Conservation (phyloP, 768 basidiomycete species). For the Cubamyces sp. region DNA sequence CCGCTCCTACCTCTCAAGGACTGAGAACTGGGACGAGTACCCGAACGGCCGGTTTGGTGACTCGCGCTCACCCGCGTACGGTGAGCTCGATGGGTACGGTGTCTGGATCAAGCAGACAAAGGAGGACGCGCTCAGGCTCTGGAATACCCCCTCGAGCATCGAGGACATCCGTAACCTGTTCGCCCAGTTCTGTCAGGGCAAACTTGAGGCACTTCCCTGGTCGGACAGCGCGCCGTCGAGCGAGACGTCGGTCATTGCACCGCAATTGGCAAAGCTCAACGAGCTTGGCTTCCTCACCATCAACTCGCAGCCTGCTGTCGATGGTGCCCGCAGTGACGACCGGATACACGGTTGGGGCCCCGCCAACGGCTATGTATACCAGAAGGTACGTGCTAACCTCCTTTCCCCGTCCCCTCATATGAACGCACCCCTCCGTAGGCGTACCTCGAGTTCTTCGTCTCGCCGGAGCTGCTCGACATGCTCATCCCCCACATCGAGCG, state of each 20-base stretch:
- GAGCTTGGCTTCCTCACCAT: constrained; percentile 93
- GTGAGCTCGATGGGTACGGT: constrained; percentile 96
- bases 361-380: constrained; percentile 91
- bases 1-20: constrained; percentile 93
- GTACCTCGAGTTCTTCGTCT: constrained; percentile 95
- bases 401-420: constrained; percentile 9
- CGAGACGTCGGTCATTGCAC: constrained; percentile 83
- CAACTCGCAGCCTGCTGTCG: constrained; percentile 96
- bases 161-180: constrained; percentile 77
- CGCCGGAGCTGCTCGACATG: constrained; percentile 68
- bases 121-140: constrained; percentile 84
- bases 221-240: constrained; percentile 85
- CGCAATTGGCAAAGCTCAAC: constrained; percentile 84
- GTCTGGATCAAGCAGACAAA: constrained; percentile 92
- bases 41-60: constrained; percentile 99
- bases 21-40: constrained; percentile 99
- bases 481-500: constrained; percentile 84
- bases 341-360: constrained; percentile 93
- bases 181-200: constrained; percentile 75
- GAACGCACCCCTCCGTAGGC: constrained; percentile 53
- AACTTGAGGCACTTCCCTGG: constrained; percentile 88
- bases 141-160: constrained; percentile 78
- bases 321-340: constrained; percentile 85
- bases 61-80: constrained; percentile 95
- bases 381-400: constrained; percentile 61